Percentiles rank a stretch among this genome's conserved stretches.
Conservation (phyloP, 78 protist species). For the Pigoraptor vietnamica region DNA sequence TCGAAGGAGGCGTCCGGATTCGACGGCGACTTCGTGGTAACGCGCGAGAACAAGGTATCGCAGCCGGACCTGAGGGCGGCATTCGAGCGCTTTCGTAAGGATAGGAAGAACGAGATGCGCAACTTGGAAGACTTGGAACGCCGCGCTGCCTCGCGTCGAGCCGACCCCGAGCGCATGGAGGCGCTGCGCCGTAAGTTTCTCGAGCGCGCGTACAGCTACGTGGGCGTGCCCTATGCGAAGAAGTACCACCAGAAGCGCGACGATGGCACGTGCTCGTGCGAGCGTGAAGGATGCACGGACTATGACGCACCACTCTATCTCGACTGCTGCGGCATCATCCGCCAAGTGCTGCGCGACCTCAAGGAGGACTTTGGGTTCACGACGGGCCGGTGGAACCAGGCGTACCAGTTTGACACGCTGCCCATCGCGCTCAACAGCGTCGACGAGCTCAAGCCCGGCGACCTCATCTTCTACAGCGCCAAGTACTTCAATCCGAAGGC, state of each 20-base stretch:
- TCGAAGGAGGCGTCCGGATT: too few relatives aligned
- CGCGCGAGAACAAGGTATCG: not conserved
- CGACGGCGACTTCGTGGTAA: not conserved
- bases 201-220: not conserved
- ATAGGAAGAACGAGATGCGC: not conserved
- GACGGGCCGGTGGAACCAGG: constrained; percentile 27
- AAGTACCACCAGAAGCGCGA: not conserved
- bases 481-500: constrained; percentile 1
- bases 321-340: constrained; percentile 30
- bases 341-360: constrained; percentile 7
- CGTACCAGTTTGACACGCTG: constrained; percentile 25
- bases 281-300: not conserved
- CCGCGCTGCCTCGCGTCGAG: not conserved
- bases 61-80: not conserved
- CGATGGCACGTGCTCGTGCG: not conserved
- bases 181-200: not conserved
- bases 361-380: constrained; percentile 14
- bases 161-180: not conserved
- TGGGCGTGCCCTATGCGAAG: not conserved
- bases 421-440: not conserved
- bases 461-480: constrained; percentile 3
- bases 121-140: not conserved
- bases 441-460: constrained; percentile 10
- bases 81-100: not conserved
- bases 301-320: constrained; percentile 19